Evolutionary conservation across 495 filamentous ascomycete genomes (phyloP).

Genomic region (Daldinia grandis): DNA sequence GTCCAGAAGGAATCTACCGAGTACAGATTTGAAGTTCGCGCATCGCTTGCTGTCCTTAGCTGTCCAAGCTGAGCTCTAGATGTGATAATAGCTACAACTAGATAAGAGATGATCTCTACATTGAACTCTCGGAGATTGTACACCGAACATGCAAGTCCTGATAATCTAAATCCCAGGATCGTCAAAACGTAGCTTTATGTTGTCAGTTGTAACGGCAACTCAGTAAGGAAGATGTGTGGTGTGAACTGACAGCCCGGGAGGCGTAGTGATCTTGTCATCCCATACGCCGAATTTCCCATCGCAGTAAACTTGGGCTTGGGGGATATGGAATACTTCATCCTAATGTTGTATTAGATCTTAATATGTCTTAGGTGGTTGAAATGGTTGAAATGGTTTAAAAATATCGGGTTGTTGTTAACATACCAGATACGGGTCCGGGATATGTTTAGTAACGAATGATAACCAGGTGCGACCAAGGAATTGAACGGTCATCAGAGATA

Average conservation of each 20-base stretch:
- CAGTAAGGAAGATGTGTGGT: not conserved
- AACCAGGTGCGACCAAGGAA: constrained; percentile 45
- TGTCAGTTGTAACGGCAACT: constrained; percentile 1
- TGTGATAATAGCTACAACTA: constrained; percentile 21
- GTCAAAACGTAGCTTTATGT: constrained; percentile 62
- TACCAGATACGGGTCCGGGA: constrained; percentile 86
- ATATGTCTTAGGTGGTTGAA: not conserved
- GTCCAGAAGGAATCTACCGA: constrained; percentile 61
- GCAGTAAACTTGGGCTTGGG: constrained; percentile 90
- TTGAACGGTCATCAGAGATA: constrained; percentile 4
- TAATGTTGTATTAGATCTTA: constrained; percentile 46
- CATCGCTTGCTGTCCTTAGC: not conserved
- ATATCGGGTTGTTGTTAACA: constrained; percentile 21
- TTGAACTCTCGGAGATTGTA: constrained; percentile 62
- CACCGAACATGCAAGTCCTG: constrained; percentile 52
- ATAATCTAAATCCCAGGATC: constrained; percentile 51
- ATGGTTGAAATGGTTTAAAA: not conserved
- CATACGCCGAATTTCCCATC: constrained; percentile 74
- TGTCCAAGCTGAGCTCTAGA: constrained; percentile 29
- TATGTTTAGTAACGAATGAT: constrained; percentile 54
- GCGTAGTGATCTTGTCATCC: constrained; percentile 98
- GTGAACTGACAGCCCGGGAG: constrained; percentile 80
- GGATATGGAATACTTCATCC: constrained; percentile 96
- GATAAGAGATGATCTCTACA: constrained; percentile 51
- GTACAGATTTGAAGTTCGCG: not conserved